Base-by-base conservation (phyloP, 2,329 filamentous ascomycete species). In the Colletotrichum simmondsii region DNA sequence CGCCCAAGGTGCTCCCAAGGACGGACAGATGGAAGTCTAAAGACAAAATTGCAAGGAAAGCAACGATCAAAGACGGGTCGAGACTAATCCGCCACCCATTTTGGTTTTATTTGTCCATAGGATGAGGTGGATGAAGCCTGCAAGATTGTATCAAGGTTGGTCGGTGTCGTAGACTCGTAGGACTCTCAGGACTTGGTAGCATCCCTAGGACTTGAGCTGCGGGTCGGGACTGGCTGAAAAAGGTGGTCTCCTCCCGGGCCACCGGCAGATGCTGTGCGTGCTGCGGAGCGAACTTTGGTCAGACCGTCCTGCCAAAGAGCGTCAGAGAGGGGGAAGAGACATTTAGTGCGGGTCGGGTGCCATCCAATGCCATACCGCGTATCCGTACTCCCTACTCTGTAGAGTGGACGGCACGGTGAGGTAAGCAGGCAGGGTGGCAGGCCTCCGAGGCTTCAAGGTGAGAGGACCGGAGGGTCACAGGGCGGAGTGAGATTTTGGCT, bases 121-220 rank as follows among this genome's bases (percentile, higher is more conserved):
- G 59, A 58, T 72, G 37, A 42, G 37, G 37, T 42, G 59, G 53
- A 28, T 72, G 70, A 54, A 62, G 22, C 56, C 26, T 35, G 37
- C 65, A 54, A 69, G 65, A 54, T 22, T 22, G 59, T 49, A 49
- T 49, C 19, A 19, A 49, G 42, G 42, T n/a, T 19, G 70, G 35
- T 49, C 42, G 70, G 35, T 10, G 71, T 73, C 71, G 61, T 72
- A 72, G 71, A 63, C 62, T 73, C 71, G 61, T 72, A 72, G 71
- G 72, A 68, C 62, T 32, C 62, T 32, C 58, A 73, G 68, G 71
- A 73, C 68, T 73, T 53, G 62, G 49, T 54, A 62, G 62, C 57
- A 70, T 61, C 26, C 66, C 37, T 68, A 73, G 71, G 68, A 73
- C 71, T 73, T 72, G 62, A 28, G 52, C 54, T 37, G 68, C 37